These are phyloP conservation scores for Fusarium proliferatum DNA, from an alignment of 2,329 filamentous ascomycete species.

Conservation along the genomic window DNA sequence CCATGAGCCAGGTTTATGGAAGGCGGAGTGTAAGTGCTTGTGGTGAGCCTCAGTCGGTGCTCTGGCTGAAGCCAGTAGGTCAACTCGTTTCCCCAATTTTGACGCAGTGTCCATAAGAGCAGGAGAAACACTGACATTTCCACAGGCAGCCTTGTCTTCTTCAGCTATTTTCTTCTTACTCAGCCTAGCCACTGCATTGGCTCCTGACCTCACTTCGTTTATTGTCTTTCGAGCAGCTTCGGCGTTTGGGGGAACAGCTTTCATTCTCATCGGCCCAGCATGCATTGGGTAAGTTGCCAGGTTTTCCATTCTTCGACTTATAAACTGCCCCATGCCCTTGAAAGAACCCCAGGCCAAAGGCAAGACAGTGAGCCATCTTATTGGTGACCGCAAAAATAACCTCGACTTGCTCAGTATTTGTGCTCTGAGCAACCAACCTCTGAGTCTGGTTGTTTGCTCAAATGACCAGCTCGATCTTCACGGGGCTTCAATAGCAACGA, in stretches of 20 bases:
- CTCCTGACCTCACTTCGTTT: slow-evolving; percentile 76
- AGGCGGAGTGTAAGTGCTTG: slow-evolving; percentile 62
- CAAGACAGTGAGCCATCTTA: not conserved
- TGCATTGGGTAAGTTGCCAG: slow-evolving; percentile 68
- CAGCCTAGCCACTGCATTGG: slow-evolving; percentile 77
- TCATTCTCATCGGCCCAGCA: slow-evolving; percentile 77
- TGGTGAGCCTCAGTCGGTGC: not conserved
- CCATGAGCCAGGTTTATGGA: slow-evolving; percentile 74
- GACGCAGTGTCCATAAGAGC: too few relatives aligned
- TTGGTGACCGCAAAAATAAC: not conserved
- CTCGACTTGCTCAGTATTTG: not conserved
- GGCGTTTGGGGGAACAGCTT: slow-evolving; percentile 79
- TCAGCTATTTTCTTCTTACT: slow-evolving; percentile 73
- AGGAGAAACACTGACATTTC: not conserved
- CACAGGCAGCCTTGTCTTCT: slow-evolving; percentile 60
- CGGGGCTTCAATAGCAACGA: not conserved
- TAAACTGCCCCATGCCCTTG: not conserved
- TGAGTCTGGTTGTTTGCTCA: not conserved
- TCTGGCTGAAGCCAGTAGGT: not conserved
- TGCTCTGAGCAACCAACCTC: not conserved
- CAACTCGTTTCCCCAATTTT: not conserved
- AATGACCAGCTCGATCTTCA: not conserved
- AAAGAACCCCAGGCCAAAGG: not conserved
- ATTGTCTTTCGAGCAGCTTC: slow-evolving; percentile 80
- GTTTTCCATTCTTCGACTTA: not conserved